A percentile compares a stretch with the other conserved stretches of the same genome.
These are phyloP conservation scores for Leccinum boreale DNA, from an alignment of 768 basidiomycete species.

Conservation along the genomic window DNA sequence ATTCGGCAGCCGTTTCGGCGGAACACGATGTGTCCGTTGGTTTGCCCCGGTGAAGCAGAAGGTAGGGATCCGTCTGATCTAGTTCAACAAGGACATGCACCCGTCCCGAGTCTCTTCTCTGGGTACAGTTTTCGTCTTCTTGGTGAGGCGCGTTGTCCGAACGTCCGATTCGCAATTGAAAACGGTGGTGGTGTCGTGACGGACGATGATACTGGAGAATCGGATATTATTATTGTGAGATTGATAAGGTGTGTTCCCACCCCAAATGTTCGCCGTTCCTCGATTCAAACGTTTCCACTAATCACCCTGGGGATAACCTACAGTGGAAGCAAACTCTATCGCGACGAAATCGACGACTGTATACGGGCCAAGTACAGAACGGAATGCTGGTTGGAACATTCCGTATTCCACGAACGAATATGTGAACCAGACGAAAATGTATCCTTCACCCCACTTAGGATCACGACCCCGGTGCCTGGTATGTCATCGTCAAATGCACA, in stretches of 20 bases:
- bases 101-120: constrained; percentile 40
- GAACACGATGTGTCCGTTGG: constrained; percentile 26
- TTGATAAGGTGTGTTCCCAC: constrained; percentile 57
- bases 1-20: constrained; percentile 48
- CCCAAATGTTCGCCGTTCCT: neutral
- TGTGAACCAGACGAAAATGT: constrained; percentile 65
- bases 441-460: constrained; percentile 63
- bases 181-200: constrained; percentile 52
- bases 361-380: constrained; percentile 66
- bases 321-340: constrained; percentile 73
- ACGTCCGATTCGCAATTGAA: constrained; percentile 60
- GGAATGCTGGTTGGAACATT: constrained; percentile 92
- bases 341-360: constrained; percentile 47
- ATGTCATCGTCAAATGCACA: neutral
- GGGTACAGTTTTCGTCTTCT: constrained; percentile 57
- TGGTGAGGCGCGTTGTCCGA: constrained; percentile 62
- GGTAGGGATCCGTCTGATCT: constrained; percentile 10
- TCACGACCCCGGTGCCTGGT: constrained; percentile 61
- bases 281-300: neutral
- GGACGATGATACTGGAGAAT: constrained; percentile 44
- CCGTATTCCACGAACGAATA: constrained; percentile 72
- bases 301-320: neutral
- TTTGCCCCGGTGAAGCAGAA: constrained; percentile 17
- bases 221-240: constrained; percentile 67
- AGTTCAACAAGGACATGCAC: neutral